Base-by-base conservation (phyloP, 805 yeast genomes). In the Yamadazyma laniorum region DNA sequence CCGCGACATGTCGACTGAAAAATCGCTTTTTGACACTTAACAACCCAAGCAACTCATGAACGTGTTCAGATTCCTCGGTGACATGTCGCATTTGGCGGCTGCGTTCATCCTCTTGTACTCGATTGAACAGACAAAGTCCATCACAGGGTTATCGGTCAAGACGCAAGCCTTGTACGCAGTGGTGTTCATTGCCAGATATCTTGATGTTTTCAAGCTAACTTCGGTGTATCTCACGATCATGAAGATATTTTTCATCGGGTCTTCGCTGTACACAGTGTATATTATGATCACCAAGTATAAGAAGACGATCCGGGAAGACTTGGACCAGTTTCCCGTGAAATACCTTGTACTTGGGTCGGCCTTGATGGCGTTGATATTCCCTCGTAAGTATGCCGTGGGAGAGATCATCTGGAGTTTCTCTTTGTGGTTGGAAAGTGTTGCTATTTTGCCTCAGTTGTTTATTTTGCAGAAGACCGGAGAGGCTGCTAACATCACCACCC, bases 401-500 rank as follows among this genome's bases (percentile, higher is more conserved):
- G 95, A 86, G 53, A 53, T 86, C 7, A 47, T 80, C 23, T 93
- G 99, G 99, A 73, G 93, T 16, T 93, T 89, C 54, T 80, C 91
- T 12, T 65, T 89, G 35, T 93, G 98, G 97, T 73, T 93, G 37
- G 99, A 93, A 62, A 74, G 91, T 30, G 85, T 86, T 23, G 95
- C 96, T 8, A 89, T 93, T 39, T 63, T 93, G 43, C 99, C 99
- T 4, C 99, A 93, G 64, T 69, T 93, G 57, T 89, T 83, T 60
- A 77, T 93, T 78, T 70, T 93, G 42, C 96, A 90, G 56, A 82
- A 84, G 48, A 80, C 91, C 2, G 96, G 96, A 13, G 84, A 85
- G 52, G 90, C 96, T 3, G 85, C 85, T 58, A 76, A 85, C 45
- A 72, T 93, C 55, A 93, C 98, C 3, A 75, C 83, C 35, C 97